Conservation (phyloP, 306 rosid genomes). For the Fagus sylvatica region DNA sequence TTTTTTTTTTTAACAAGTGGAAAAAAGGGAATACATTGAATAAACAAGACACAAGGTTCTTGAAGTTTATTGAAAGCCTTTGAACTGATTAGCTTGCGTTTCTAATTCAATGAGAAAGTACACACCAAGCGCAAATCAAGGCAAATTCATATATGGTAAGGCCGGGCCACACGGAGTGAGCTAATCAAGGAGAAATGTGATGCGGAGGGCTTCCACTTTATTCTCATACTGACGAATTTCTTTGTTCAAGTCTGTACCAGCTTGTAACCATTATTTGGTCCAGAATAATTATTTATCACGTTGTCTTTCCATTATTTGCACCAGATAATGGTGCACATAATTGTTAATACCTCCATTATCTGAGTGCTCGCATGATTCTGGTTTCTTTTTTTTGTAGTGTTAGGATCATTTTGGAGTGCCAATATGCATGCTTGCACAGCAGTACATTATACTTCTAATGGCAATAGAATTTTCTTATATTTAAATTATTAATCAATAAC, state of each 20-base stretch:
- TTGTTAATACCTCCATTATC: background rate
- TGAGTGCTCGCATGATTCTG: background rate
- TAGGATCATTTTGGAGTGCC: too few relatives aligned
- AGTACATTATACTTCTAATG: too few relatives aligned
- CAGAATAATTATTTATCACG: too few relatives aligned
- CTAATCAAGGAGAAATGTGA: constrained; percentile 20
- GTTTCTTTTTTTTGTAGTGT: too few relatives aligned
- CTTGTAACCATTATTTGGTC: background rate
- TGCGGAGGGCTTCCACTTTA: background rate
- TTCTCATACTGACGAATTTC: background rate
- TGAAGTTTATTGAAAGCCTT: background rate
- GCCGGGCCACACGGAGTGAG: background rate
- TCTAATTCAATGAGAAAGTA: background rate
- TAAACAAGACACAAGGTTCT: too few relatives aligned
- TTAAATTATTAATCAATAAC: too few relatives aligned
- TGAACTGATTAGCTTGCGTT: background rate
- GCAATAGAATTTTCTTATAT: too few relatives aligned
- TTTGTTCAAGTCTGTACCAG: background rate
- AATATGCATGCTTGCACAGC: too few relatives aligned
- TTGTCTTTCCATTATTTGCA: too few relatives aligned
- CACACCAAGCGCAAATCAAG: constrained; percentile 43
- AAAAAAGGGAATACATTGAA: too few relatives aligned
- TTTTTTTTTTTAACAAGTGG: too few relatives aligned
- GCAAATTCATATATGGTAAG: background rate
- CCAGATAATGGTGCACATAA: background rate